phyloP scores from a whole-genome alignment of 805 yeast species.

The Sugiyamaella lignohabitans region DNA sequence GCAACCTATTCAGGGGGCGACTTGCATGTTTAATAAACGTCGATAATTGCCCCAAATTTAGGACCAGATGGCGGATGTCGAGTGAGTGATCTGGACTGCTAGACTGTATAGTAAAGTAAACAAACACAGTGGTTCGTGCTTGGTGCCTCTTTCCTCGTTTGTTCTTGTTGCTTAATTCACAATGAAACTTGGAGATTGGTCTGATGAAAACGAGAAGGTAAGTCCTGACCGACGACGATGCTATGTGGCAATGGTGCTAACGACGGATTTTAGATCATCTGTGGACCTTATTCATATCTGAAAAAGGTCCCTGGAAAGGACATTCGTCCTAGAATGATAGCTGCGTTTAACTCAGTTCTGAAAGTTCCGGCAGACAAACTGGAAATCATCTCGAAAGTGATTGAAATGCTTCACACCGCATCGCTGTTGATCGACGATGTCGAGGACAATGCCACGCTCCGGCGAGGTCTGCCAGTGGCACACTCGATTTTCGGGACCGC shows the following conservation, averaged over 20 bases:
- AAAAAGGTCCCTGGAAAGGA: conserved; percentile 51
- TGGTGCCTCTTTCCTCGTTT: no score
- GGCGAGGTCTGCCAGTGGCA: conserved; percentile 77
- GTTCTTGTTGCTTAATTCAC: no score
- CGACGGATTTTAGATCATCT: conserved; percentile 20
- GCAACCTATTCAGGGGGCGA: no score
- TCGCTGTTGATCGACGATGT: conserved; percentile 78
- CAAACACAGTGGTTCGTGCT: no score
- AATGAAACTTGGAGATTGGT: conserved; percentile 8
- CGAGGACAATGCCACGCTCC: conserved; percentile 64
- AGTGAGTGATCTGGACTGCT: no score
- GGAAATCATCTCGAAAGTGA: conserved; percentile 38
- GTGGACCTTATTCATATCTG: conserved; percentile 48
- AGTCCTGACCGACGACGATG: not conserved
- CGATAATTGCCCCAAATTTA: no score
- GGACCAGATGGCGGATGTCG: no score
- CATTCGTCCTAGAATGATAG: conserved; percentile 43
- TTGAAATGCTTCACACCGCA: conserved; percentile 60
- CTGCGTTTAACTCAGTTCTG: conserved; percentile 48
- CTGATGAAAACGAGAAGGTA: conserved; percentile 11
- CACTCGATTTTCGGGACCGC: conserved; percentile 74
- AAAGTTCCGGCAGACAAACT: conserved; percentile 38
- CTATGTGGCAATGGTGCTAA: not conserved
- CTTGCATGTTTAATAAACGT: no score
- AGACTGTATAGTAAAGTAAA: no score